Conservation (phyloP, 192 early-diverging fungal genomes). For the Coemansia sp. region DNA sequence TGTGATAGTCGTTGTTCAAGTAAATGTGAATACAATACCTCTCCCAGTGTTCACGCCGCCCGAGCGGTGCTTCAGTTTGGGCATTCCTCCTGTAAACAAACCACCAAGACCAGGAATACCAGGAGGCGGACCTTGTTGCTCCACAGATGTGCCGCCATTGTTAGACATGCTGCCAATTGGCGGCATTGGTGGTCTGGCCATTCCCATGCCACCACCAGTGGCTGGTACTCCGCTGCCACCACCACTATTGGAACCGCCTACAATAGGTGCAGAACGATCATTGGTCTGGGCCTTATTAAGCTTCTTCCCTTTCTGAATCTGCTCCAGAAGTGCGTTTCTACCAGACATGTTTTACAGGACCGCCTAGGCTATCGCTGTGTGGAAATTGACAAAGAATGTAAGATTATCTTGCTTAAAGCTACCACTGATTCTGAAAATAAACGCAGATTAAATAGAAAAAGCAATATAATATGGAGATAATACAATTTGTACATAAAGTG, state of each 20-base stretch:
- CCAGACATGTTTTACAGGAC: conserved; percentile 34
- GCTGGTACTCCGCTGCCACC: conserved; percentile 23
- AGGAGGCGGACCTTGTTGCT: conserved; percentile 24
- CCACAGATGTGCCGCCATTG: conserved; percentile 29
- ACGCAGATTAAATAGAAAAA: not conserved
- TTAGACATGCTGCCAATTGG: conserved; percentile 37
- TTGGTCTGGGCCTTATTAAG: conserved; percentile 74
- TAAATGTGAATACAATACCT: conserved; percentile 20
- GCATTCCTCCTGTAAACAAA: conserved; percentile 71
- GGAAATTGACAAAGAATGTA: not conserved
- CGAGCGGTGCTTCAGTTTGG: conserved; percentile 62
- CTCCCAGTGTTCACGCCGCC: conserved; percentile 59
- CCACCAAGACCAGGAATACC: conserved; percentile 59
- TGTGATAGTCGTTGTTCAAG: not conserved
- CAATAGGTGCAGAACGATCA: conserved; percentile 65
- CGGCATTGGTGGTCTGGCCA: conserved; percentile 11
- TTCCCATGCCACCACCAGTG: conserved; percentile 29
- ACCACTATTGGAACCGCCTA: conserved; percentile 43
- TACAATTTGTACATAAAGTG: conserved; percentile 8
- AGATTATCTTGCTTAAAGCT: not conserved
- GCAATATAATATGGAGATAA: conserved; percentile 2
- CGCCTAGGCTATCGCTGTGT: not conserved
- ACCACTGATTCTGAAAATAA: not conserved
- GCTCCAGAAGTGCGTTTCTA: conserved; percentile 61
- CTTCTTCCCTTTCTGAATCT: conserved; percentile 71